Evolutionary conservation across 2,329 filamentous ascomycete genomes (phyloP), one percentile per base, ranked within the genome.

Genomic region (Fusarium pilosicola): DNA sequence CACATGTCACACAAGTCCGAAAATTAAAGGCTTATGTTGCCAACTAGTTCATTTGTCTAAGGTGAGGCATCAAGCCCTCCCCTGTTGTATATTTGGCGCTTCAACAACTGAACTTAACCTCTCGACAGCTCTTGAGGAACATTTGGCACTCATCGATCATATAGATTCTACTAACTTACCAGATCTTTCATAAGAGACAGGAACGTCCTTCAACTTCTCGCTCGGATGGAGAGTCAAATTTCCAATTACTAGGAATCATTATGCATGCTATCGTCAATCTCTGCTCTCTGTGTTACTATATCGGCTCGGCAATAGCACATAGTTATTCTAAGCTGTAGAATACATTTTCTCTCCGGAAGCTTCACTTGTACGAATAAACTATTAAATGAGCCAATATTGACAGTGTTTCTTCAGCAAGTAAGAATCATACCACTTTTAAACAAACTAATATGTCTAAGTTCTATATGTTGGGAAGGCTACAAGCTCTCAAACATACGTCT

Each of bases 161-260:
- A n/a, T 1, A 32, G 6, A 6, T 5, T n/a, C 22, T 17, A 32
- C 3, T 26, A 3, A 15, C 6, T 7, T 14, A 8, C 11, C 5
- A 14, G 2, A 20, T 11, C 15, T 26, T 15, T 11, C n/a, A 8
- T 3, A 36, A 7, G 22, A 15, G 9, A 20, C 0, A 20, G 0
- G 13, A 18, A 11, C 7, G 4, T 11, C 10, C 17, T 20, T 24
- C 12, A 6, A 4, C 3, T 3, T 10, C 5, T 22, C 7, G 3
- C 7, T 26, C 18, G 10, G 7, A 24, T 28, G 5, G 7, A 28
- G 9, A 54, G 6, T 15, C 11, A 7, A 38, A 12, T 22, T 26
- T 4, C 17, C 13, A 11, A 26, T 36, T 5, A 3, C 4, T 15
- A 4, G n/a, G 32, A 54, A 11, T 6, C 1, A 17, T 51, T 6